Evolutionary conservation across 108 stramenopile species (phyloP).

Genomic region (Cyclotella kingstonii): DNA sequence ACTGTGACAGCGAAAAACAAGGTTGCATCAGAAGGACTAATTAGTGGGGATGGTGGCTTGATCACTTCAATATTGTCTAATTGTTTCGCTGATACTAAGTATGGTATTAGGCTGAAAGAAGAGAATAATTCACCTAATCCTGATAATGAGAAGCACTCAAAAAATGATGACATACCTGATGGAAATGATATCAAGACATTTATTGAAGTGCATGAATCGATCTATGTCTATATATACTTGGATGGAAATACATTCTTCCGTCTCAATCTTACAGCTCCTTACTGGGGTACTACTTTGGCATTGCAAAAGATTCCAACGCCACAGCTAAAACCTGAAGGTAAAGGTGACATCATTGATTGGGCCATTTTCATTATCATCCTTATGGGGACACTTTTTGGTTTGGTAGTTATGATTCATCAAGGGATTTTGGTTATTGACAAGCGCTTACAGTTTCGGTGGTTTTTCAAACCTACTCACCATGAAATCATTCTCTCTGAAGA

Average conservation of each 20-base stretch:
- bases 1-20: slow-evolving; percentile 49
- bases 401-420: slow-evolving; percentile 45
- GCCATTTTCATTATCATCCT: slow-evolving; percentile 39
- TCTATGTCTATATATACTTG: slow-evolving; percentile 60
- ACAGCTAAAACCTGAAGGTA: slow-evolving; percentile 30
- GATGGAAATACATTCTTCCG: slow-evolving; percentile 70
- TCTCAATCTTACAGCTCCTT: slow-evolving; percentile 71
- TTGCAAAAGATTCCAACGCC: slow-evolving; percentile 42
- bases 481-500: slow-evolving; percentile 11
- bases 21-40: slow-evolving; percentile 51
- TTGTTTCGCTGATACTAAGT: slow-evolving; percentile 74
- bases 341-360: slow-evolving; percentile 45
- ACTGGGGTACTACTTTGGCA: slow-evolving; percentile 26
- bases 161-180: slow-evolving; percentile 31
- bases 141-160: slow-evolving; percentile 4
- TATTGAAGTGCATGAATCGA: slow-evolving; percentile 14
- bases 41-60: slow-evolving; percentile 70
- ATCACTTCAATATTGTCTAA: slow-evolving; percentile 56
- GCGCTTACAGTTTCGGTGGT: slow-evolving; percentile 30
- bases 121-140: not conserved
- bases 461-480: slow-evolving; percentile 34
- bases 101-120: slow-evolving; percentile 47
- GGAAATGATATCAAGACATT: slow-evolving; percentile 7
- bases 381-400: slow-evolving; percentile 40
- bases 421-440: slow-evolving; percentile 37